phyloP scores from a whole-genome alignment of 2,329 filamentous ascomycete species.

The Arachnomyces sp. region DNA sequence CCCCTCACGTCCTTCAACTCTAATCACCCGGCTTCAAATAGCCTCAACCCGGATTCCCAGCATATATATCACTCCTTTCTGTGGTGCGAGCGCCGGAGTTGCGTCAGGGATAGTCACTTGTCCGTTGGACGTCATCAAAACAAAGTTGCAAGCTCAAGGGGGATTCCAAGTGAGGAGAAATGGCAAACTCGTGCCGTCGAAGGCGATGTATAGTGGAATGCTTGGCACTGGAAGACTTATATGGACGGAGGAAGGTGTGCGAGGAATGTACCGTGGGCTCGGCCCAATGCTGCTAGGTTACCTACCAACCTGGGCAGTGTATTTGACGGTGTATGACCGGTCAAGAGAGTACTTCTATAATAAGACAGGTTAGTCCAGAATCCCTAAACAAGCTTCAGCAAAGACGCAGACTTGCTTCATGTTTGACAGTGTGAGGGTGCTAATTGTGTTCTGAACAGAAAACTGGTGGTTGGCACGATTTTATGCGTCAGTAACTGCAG shows the following conservation, averaged over 20 bases:
- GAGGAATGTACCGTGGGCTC: constrained; percentile 85
- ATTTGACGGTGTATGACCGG: constrained; percentile 92
- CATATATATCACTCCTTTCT: constrained; percentile 66
- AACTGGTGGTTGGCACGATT: constrained; percentile 74
- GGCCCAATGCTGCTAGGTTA: constrained; percentile 94
- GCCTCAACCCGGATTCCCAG: constrained; percentile 45
- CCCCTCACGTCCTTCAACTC: constrained; percentile 20
- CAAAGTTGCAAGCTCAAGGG: constrained; percentile 91
- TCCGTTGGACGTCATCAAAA: constrained; percentile 98
- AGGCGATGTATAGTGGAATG: constrained; percentile 70
- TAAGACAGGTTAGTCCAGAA: constrained; percentile 49
- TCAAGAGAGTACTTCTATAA: constrained; percentile 68
- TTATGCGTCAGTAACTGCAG: constrained; percentile 83
- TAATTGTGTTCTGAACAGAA: constrained; percentile 40
- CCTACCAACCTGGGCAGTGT: constrained; percentile 95
- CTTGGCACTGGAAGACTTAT: constrained; percentile 80
- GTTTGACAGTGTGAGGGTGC: constrained; percentile 8
- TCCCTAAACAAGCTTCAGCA: neutral
- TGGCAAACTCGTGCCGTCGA: constrained; percentile 35
- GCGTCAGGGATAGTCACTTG: constrained; percentile 92
- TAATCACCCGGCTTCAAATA: constrained; percentile 32
- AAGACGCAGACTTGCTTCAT: neutral
- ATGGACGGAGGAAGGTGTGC: constrained; percentile 77
- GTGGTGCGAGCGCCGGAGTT: constrained; percentile 82
- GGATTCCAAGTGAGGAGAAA: constrained; percentile 56